A percentile compares a stretch with the other conserved stretches of the same genome.
Evolutionary conservation across 2,329 filamentous ascomycete species (phyloP).

Genomic region (Penicillium rolfsii): DNA sequence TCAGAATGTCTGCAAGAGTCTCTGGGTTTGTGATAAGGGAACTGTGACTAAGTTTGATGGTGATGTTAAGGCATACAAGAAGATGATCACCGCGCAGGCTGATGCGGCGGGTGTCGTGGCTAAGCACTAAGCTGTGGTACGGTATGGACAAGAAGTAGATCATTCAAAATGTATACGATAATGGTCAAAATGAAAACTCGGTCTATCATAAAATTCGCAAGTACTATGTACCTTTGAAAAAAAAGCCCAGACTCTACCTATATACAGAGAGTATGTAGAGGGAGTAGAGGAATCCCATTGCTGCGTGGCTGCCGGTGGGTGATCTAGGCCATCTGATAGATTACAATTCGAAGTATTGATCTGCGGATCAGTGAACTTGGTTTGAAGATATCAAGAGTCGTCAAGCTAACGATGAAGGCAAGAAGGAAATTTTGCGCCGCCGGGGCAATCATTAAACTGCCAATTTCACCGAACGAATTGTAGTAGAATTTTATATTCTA

Average conservation of each 20-base stretch:
- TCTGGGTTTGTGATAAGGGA: conserved; percentile 96
- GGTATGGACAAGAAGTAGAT: neutral
- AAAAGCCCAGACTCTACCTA: neutral
- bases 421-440: conserved; percentile 51
- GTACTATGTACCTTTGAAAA: too few species aligned
- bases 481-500: neutral
- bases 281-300: neutral
- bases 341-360: conserved; percentile 72
- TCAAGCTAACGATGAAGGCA: conserved; percentile 73
- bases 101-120: conserved; percentile 78
- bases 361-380: conserved; percentile 83
- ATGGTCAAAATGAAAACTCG: neutral
- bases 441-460: conserved; percentile 5
- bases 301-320: conserved; percentile 17
- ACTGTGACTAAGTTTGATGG: conserved; percentile 95
- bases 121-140: conserved; percentile 34
- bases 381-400: conserved; percentile 74
- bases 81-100: conserved; percentile 87
- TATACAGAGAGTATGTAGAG: neutral
- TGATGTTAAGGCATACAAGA: conserved; percentile 96
- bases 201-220: neutral
- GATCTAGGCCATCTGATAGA: conserved; percentile 70
- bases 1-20: conserved; percentile 88
- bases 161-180: conserved; percentile 1
- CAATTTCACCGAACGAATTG: neutral